These are phyloP conservation scores for Eragrostis curvula DNA, from an alignment of 176 grass and related monocot genomes.

Conservation along the genomic window DNA sequence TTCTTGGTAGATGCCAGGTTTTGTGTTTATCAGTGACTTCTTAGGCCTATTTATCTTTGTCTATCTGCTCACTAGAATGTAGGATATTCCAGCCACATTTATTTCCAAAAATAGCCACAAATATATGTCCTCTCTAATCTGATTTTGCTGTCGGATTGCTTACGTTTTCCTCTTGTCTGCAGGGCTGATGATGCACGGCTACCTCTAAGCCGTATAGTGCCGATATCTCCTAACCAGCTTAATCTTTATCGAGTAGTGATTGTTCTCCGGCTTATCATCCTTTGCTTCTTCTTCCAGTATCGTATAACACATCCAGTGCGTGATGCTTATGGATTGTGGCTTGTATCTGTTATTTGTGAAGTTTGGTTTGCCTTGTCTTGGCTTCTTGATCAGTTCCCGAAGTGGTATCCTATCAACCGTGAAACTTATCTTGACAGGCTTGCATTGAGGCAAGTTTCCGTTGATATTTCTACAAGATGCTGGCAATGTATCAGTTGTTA, in stretches of 20 bases:
- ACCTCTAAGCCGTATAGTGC: slow-evolving; percentile 78
- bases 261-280: slow-evolving; percentile 81
- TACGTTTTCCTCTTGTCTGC: slow-evolving; percentile 34
- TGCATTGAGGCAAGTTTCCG: slow-evolving; percentile 66
- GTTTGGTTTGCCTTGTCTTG: slow-evolving; percentile 97
- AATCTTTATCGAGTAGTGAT: slow-evolving; percentile 86
- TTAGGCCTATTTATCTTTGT: too few species aligned
- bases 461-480: neutral
- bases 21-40: slow-evolving; percentile 1
- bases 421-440: slow-evolving; percentile 93
- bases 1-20: neutral
- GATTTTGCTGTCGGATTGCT: neutral
- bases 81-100: neutral
- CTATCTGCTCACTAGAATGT: neutral
- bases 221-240: slow-evolving; percentile 73
- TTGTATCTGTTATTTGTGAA: slow-evolving; percentile 94
- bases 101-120: neutral
- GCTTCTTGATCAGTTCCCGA: slow-evolving; percentile 96
- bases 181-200: slow-evolving; percentile 84
- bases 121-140: neutral
- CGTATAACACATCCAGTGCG: slow-evolving; percentile 83
- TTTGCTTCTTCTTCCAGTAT: slow-evolving; percentile 97
- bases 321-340: slow-evolving; percentile 91
- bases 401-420: slow-evolving; percentile 90
- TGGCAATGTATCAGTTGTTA: neutral